Percentiles rank a stretch among this genome's conserved stretches.
These are phyloP conservation scores for Cerioporus squamosus DNA, from an alignment of 1,284 basidiomycete species.

Conservation along the genomic window DNA sequence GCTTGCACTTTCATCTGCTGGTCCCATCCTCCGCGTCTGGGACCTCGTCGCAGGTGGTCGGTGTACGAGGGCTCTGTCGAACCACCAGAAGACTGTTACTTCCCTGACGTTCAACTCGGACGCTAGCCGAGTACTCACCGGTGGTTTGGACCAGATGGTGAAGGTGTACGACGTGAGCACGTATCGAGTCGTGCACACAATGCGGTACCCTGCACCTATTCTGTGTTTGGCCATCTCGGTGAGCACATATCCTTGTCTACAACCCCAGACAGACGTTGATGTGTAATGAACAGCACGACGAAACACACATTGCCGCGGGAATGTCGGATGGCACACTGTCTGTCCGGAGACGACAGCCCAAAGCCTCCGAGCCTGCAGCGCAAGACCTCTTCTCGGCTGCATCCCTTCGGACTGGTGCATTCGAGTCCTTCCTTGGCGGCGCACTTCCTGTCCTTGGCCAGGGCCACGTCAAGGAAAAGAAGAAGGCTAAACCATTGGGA, in stretches of 20 bases:
- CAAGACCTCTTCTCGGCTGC: constrained; percentile 47
- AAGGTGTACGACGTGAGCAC: constrained; percentile 97
- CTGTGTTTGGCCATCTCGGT: constrained; percentile 92
- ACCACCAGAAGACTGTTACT: constrained; percentile 98
- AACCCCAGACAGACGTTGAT: constrained; percentile 2
- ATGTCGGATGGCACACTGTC: constrained; percentile 98
- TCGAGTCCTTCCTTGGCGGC: constrained; percentile 75
- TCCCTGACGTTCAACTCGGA: constrained; percentile 82
- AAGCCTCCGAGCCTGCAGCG: constrained; percentile 60
- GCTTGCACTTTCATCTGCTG: constrained; percentile 85
- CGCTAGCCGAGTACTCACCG: constrained; percentile 84
- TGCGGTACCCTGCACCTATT: constrained; percentile 96
- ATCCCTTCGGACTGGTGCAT: constrained; percentile 63
- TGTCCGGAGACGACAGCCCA: constrained; percentile 81
- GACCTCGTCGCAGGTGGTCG: constrained; percentile 93
- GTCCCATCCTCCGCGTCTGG: constrained; percentile 95
- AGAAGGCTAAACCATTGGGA: constrained; percentile 50
- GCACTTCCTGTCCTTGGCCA: constrained; percentile 58
- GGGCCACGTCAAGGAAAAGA: constrained; percentile 58
- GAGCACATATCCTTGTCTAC: constrained; percentile 33
- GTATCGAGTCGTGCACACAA: constrained; percentile 97
- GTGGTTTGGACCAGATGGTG: constrained; percentile 94
- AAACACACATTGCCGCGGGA: constrained; percentile 94
- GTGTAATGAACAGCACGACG: constrained; percentile 77
- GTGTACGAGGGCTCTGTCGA: constrained; percentile 88